These are phyloP conservation scores for Fusarium sp. DNA, from an alignment of 2,329 filamentous ascomycete species.

Conservation along the genomic window DNA sequence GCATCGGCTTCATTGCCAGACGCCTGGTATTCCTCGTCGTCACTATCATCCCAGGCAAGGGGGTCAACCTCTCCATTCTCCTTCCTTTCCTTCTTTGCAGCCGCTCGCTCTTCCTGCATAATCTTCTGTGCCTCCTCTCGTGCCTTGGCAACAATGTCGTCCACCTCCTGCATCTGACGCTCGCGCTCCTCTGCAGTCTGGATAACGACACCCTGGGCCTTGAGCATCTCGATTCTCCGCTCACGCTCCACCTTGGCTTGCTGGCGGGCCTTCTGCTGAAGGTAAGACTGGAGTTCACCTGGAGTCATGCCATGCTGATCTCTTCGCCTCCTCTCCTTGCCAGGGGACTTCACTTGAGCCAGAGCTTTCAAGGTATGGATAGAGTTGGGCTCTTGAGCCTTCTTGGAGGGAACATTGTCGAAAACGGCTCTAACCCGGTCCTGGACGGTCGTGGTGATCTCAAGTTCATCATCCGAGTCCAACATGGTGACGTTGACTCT, in stretches of 20 bases:
- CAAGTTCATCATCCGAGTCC: conserved; percentile 71
- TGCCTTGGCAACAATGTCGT: conserved; percentile 89
- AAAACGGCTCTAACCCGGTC: conserved; percentile 74
- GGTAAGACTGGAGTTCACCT: conserved; percentile 74
- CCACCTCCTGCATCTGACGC: conserved; percentile 83
- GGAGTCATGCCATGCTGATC: conserved; percentile 71
- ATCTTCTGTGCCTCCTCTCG: conserved; percentile 81
- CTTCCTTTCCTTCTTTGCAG: conserved; percentile 73
- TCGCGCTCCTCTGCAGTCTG: conserved; percentile 90
- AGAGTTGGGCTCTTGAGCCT: conserved; percentile 71
- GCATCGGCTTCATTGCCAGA: conserved; percentile 53
- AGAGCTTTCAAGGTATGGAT: conserved; percentile 78
- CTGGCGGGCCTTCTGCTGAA: conserved; percentile 79
- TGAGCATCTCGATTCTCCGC: conserved; percentile 80
- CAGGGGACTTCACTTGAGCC: conserved; percentile 76
- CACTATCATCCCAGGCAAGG: conserved; percentile 68
- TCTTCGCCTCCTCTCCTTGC: conserved; percentile 60
- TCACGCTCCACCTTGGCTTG: conserved; percentile 85
- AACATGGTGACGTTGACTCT: conserved; percentile 54
- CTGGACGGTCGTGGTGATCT: conserved; percentile 67
- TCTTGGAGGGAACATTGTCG: conserved; percentile 73
- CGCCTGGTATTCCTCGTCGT: conserved; percentile 64
- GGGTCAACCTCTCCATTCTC: conserved; percentile 62
- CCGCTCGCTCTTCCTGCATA: conserved; percentile 79
- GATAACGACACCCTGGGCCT: conserved; percentile 82